phyloP scores from a whole-genome alignment of 2,329 filamentous ascomycete genomes.

The Fusarium austroafricanum region DNA sequence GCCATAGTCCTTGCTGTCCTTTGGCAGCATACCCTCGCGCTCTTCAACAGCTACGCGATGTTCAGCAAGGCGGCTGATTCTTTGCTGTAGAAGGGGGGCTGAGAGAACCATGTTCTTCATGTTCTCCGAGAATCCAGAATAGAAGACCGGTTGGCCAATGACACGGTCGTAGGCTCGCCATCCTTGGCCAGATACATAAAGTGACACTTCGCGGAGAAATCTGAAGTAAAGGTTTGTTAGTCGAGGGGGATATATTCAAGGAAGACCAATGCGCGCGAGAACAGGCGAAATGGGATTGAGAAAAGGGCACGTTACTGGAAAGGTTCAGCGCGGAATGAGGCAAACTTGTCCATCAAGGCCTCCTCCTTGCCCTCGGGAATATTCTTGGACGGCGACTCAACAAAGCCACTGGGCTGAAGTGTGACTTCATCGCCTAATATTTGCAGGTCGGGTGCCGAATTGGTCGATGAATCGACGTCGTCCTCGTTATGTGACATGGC shows the following conservation, averaged over 20 bases:
- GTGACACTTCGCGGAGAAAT: constrained; percentile 91
- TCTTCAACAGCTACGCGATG: constrained; percentile 81
- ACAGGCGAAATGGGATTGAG: not conserved
- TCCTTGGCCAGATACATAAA: constrained; percentile 91
- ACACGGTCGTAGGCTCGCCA: constrained; percentile 95
- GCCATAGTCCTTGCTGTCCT: constrained; percentile 64
- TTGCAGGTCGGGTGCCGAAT: constrained; percentile 78
- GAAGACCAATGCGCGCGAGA: not conserved
- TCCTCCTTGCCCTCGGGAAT: constrained; percentile 69
- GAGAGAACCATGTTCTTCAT: constrained; percentile 84
- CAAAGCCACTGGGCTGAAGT: constrained; percentile 77
- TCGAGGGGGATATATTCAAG: not conserved
- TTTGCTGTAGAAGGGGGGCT: constrained; percentile 78
- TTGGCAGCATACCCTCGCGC: constrained; percentile 74
- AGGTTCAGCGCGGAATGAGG: constrained; percentile 81
- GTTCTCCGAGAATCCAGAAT: constrained; percentile 88
- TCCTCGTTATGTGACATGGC: constrained; percentile 50
- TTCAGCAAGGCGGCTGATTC: constrained; percentile 81
- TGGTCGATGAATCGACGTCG: constrained; percentile 46
- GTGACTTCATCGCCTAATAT: constrained; percentile 80
- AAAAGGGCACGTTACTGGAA: constrained; percentile 60
- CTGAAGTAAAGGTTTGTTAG: constrained; percentile 56
- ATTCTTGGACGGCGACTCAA: constrained; percentile 58
- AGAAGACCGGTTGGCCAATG: constrained; percentile 93
- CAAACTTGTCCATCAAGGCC: constrained; percentile 83